Conservation (phyloP, 202 grass and related monocot species). For the Panicum hallii region DNA sequence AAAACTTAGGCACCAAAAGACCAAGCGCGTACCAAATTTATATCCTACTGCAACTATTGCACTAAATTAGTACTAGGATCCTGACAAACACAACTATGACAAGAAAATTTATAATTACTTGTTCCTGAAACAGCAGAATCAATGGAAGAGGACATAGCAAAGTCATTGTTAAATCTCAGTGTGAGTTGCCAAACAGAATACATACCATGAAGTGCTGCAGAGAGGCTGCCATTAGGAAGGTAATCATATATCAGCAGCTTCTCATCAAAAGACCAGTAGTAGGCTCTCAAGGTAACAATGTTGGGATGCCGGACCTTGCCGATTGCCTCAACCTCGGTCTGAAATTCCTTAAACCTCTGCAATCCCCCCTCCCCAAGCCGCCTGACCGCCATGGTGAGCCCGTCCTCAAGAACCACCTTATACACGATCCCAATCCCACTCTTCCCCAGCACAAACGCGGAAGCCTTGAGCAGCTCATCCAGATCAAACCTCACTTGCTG, state of each 20-base stretch:
- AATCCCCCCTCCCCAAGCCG: constrained; percentile 87
- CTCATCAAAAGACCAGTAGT: constrained; percentile 98
- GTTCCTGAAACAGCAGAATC: not conserved
- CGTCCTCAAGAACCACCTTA: constrained; percentile 79
- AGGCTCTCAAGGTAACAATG: constrained; percentile 84
- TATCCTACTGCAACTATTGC: not conserved
- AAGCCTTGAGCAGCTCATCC: constrained; percentile 83
- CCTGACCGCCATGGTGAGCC: constrained; percentile 73
- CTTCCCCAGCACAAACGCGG: constrained; percentile 87
- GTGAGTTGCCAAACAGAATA: not conserved
- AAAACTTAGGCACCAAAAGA: not conserved
- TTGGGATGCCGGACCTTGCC: constrained; percentile 88
- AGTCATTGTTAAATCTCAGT: not conserved
- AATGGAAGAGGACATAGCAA: not conserved
- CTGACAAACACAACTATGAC: not conserved
- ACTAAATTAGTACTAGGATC: constrained; percentile 6
- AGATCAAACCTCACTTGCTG: constrained; percentile 71
- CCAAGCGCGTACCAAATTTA: not conserved
- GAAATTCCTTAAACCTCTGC: constrained; percentile 96
- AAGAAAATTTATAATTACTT: not conserved
- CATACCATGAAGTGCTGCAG: constrained; percentile 88
- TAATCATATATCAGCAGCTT: constrained; percentile 95
- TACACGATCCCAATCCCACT: constrained; percentile 98
- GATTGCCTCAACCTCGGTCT: constrained; percentile 85
- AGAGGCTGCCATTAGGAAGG: constrained; percentile 81